A percentile compares a stretch with the other conserved stretches of the same genome.
These are phyloP conservation scores for Kokia cookei DNA, from an alignment of 441 rosid genomes.

Conservation along the genomic window DNA sequence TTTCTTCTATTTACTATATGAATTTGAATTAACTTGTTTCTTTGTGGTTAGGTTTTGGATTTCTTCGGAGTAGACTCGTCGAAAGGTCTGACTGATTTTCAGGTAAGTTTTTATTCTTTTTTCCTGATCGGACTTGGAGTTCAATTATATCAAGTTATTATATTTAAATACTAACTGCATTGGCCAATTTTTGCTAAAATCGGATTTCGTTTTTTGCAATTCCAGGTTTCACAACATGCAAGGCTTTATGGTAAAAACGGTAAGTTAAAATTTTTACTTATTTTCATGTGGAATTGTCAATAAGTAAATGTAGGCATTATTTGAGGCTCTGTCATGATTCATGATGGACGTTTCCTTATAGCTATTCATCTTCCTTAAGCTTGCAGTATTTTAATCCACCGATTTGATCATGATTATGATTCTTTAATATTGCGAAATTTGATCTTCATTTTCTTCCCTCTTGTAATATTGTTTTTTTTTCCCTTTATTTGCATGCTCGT, in stretches of 20 bases:
- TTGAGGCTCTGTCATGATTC: background rate
- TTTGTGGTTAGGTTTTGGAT: slow-evolving; percentile 63
- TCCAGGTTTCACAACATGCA: slow-evolving; percentile 76
- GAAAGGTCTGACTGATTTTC: slow-evolving; percentile 81
- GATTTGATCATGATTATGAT: background rate
- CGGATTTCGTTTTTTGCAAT: slow-evolving; percentile 2
- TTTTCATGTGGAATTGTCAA: background rate
- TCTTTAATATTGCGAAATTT: background rate
- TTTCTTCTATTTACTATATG: background rate
- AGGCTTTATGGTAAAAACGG: slow-evolving; percentile 76
- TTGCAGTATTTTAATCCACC: background rate
- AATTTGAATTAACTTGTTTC: background rate
- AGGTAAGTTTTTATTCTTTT: slow-evolving; percentile 38
- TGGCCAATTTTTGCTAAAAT: background rate
- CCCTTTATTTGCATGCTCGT: background rate
- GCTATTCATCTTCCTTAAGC: background rate
- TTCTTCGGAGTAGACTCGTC: slow-evolving; percentile 71
- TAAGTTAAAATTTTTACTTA: slow-evolving; percentile 17
- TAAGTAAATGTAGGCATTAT: background rate
- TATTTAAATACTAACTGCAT: background rate
- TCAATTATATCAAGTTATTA: background rate
- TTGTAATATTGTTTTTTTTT: background rate
- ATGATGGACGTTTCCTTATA: background rate
- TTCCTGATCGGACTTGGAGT: background rate
- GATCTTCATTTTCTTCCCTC: background rate